Evolutionary conservation across 441 rosid species (phyloP).

Genomic region (Pelargonium fulgidum): DNA sequence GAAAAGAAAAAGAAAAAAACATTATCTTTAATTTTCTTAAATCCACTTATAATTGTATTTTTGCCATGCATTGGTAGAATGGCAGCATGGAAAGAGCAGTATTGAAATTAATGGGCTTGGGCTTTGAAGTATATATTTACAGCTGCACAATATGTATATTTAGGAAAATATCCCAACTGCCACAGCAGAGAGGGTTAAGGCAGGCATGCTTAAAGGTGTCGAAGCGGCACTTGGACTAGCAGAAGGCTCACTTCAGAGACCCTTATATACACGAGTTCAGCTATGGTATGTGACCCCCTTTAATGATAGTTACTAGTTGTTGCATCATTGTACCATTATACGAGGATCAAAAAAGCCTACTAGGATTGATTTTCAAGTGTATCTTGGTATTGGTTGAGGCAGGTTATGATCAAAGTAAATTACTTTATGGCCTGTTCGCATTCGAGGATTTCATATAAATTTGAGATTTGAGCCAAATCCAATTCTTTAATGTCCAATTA

Average conservation of each 20-base stretch:
- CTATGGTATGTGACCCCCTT: constrained; percentile 47
- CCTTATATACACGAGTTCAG: constrained; percentile 52
- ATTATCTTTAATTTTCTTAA: neutral
- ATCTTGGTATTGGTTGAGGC: neutral
- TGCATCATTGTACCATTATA: neutral
- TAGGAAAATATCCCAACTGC: constrained; percentile 78
- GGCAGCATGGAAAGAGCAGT: neutral
- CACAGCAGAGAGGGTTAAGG: constrained; percentile 64
- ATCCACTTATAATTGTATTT: neutral
- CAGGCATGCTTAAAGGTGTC: constrained; percentile 69
- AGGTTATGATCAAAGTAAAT: neutral
- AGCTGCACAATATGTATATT: neutral
- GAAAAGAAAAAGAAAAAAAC: neutral
- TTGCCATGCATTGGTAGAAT: neutral
- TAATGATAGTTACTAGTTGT: neutral
- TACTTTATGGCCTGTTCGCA: no score
- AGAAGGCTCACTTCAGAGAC: constrained; percentile 53
- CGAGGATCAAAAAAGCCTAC: neutral
- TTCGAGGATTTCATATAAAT: no score
- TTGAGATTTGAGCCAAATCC: no score
- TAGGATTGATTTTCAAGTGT: neutral
- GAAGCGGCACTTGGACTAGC: constrained; percentile 69
- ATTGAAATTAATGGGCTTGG: neutral
- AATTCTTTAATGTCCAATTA: no score
- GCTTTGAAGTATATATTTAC: neutral